phyloP scores from a whole-genome alignment of 306 rosid species.

The Senna siamea region DNA sequence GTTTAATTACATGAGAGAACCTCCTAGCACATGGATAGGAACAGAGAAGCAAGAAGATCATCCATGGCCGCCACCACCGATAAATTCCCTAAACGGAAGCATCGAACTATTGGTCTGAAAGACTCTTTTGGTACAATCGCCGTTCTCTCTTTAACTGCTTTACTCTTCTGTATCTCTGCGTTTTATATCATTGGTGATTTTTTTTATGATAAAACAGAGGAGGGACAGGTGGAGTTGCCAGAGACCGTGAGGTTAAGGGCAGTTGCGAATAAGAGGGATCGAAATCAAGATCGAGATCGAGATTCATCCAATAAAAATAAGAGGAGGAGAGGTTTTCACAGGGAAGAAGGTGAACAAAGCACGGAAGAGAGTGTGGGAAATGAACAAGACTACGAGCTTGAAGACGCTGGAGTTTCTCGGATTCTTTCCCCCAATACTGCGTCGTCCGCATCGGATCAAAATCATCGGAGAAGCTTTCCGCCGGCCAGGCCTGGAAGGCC shows the following conservation, averaged over 20 bases:
- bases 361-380: constrained; percentile 43
- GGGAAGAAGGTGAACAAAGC: constrained; percentile 28
- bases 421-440: constrained; percentile 31
- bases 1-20: constrained; percentile 46
- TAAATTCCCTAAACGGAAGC: constrained; percentile 44
- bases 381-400: constrained; percentile 15
- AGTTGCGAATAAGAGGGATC: constrained; percentile 28
- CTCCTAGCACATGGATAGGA: constrained; percentile 56
- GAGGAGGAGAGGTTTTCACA: constrained; percentile 41
- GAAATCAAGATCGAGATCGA: constrained; percentile 37
- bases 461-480: constrained; percentile 31
- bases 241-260: constrained; percentile 43
- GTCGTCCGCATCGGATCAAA: constrained; percentile 41
- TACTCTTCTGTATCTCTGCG: not conserved
- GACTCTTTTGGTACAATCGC: constrained; percentile 52
- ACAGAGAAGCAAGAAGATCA: constrained; percentile 61
- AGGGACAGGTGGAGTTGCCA: constrained; percentile 47
- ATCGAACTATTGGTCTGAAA: constrained; percentile 43
- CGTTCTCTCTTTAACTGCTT: not conserved
- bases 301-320: constrained; percentile 23
- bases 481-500: not conserved
- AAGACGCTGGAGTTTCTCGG: constrained; percentile 13
- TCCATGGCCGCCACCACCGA: constrained; percentile 44
- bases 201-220: constrained; percentile 41
- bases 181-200: not conserved